phyloP scores from a whole-genome alignment of 179 eudicot genomes.

The Corrigiola litoralis region DNA sequence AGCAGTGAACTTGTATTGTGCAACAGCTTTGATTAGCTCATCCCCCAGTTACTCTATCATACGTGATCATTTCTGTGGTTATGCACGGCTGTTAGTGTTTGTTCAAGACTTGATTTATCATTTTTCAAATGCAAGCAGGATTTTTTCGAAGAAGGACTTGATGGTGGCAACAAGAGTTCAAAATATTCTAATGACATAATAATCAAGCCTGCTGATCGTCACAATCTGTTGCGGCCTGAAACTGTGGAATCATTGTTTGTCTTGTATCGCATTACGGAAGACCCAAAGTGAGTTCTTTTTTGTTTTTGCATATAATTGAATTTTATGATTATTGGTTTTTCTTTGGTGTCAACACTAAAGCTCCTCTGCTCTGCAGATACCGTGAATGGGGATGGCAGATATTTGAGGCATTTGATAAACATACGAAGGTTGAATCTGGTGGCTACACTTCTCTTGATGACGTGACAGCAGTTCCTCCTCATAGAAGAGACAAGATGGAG shows the following conservation, averaged over 20 bases:
- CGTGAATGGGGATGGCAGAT: slow-evolving; percentile 99
- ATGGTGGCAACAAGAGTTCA: slow-evolving; percentile 89
- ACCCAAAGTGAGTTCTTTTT: slow-evolving; percentile 58
- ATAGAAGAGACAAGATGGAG: slow-evolving; percentile 90
- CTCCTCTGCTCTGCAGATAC: slow-evolving; percentile 48
- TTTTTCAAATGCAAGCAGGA: slow-evolving; percentile 45
- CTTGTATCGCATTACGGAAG: slow-evolving; percentile 87
- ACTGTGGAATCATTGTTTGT: slow-evolving; percentile 89
- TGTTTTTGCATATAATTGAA: background rate
- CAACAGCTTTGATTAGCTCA: background rate
- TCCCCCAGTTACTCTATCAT: background rate
- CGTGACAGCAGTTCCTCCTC: slow-evolving; percentile 79
- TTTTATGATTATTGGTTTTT: background rate
- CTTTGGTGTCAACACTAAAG: background rate
- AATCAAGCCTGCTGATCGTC: slow-evolving; percentile 84
- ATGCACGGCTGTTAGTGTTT: background rate
- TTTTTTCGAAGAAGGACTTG: slow-evolving; percentile 52
- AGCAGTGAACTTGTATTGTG: background rate
- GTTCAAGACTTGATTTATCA: slow-evolving; percentile 11
- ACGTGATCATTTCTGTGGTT: background rate
- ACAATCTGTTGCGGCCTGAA: slow-evolving; percentile 97
- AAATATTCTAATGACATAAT: slow-evolving; percentile 68
- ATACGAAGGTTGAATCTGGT: slow-evolving; percentile 83
- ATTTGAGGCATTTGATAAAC: slow-evolving; percentile 87
- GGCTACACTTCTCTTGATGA: slow-evolving; percentile 91